These are phyloP conservation scores for Seiridium unicorne DNA, from an alignment of 2,329 filamentous ascomycete species.

Conservation along the genomic window DNA sequence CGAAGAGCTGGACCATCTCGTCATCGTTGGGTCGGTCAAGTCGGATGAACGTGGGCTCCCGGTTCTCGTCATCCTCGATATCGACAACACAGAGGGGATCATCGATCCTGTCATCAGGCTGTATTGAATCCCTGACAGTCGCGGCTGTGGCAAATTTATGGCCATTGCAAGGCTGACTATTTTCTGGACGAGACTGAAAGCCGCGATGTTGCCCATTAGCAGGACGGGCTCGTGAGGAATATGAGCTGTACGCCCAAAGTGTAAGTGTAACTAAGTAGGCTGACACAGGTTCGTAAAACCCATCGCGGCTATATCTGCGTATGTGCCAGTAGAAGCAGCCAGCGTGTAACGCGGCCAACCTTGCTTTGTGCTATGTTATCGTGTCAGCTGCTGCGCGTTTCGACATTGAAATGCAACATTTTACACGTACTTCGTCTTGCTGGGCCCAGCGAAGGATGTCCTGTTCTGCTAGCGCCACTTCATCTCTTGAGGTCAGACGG, in stretches of 20 bases:
- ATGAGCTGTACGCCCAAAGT: conserved; percentile 23
- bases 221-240: conserved; percentile 5
- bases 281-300: conserved; percentile 1
- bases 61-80: neutral
- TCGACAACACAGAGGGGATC: too few species aligned
- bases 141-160: neutral
- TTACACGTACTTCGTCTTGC: neutral
- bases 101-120: neutral
- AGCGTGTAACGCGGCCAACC: neutral
- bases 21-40: neutral
- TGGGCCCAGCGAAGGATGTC: neutral
- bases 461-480: neutral
- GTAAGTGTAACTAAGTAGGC: conserved; percentile 25
- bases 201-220: too few species aligned
- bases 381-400: neutral
- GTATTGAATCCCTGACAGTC: neutral
- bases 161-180: neutral
- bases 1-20: neutral
- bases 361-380: neutral
- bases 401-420: too few species aligned
- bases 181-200: neutral
- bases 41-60: neutral
- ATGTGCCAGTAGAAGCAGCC: conserved; percentile 1
- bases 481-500: neutral
- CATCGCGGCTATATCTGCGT: neutral